Evolutionary conservation across 768 basidiomycete genomes (phyloP), one percentile per base, ranked within the genome.

Genomic region (Psilocybe tampanensis): DNA sequence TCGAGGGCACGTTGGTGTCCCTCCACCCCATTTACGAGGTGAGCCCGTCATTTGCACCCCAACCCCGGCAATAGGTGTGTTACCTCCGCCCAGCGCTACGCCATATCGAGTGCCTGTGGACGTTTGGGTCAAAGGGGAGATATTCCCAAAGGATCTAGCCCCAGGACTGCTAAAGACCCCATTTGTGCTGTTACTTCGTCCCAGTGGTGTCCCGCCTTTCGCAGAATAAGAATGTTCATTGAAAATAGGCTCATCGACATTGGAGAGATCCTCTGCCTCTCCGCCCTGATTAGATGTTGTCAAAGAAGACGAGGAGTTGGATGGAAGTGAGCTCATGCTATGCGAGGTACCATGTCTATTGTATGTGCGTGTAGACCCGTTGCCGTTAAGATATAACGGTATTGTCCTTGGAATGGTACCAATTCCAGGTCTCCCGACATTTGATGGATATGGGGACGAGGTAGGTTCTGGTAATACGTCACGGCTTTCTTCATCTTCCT

Each of bases 61-160:
- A 17, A 54, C 52, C n/a, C 63, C 59, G 26, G 64, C 57, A 50
- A 52, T 29, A 22, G 36, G 36, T 39, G 36, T 42, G 26, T 26
- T 24, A 26, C 21, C 26, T 9, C 75, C 74, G 7, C 73, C 70
- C 9, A 89, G 73, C 0, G 82, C 86, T 15, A 74, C 72, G 11
- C 89, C 88, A 63, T 89, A 90, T 23, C 87, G 78, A 17, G 85
- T 86, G 23, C 90, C 90, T 2, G 89, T 89, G 23, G 80, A 47
- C 45, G 66, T 70, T 17, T 68, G 71, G 43, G 68, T 56, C 9
- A 77, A 57, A 6, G 75, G 72, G 22, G 51, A 61, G 26, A 69
- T 59, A 39, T 50, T 49, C n/a, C 63, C 29, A 60, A 60, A 44
- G 56, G 64, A 26, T 22, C 59, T 18, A 17, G 56, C 22, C 22